Conservation (phyloP, 768 basidiomycete species). For the Daedaleopsis sinensis region DNA sequence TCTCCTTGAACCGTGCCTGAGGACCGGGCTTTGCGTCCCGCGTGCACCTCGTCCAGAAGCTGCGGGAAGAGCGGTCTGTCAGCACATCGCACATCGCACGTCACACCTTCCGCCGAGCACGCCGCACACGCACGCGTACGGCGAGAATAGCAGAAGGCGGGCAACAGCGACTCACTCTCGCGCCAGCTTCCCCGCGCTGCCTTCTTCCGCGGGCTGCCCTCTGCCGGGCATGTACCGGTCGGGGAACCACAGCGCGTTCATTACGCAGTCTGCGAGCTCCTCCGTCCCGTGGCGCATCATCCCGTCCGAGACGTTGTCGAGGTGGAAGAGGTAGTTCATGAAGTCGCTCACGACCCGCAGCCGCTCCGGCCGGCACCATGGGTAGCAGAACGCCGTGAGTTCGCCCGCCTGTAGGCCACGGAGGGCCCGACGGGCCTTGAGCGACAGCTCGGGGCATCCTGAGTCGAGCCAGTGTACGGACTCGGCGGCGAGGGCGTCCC, state of each 20-base stretch:
- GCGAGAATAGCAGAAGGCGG: not conserved
- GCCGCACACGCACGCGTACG: not conserved
- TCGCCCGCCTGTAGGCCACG: conserved; percentile 69
- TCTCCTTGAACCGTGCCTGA: conserved; percentile 74
- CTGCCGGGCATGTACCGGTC: conserved; percentile 46
- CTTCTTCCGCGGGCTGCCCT: conserved; percentile 30
- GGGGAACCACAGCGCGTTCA: conserved; percentile 73
- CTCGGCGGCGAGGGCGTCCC: conserved; percentile 57
- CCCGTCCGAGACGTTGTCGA: conserved; percentile 77
- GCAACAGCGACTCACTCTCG: conserved; percentile 55
- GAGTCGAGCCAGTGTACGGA: conserved; percentile 67
- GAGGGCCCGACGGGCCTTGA: conserved; percentile 54
- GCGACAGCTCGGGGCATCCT: conserved; percentile 56
- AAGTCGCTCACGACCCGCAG: conserved; percentile 74
- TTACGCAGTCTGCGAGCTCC: conserved; percentile 61
- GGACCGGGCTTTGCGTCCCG: conserved; percentile 60
- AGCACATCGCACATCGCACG: conserved; percentile 1
- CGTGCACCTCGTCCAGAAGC: conserved; percentile 70
- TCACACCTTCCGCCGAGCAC: not conserved
- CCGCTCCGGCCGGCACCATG: conserved; percentile 55
- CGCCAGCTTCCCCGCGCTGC: conserved; percentile 67
- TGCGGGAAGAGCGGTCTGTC: conserved; percentile 33
- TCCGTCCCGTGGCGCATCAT: conserved; percentile 67
- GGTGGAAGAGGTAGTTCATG: conserved; percentile 72
- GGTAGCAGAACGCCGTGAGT: conserved; percentile 65